Evolutionary conservation across 345 rosid genomes (phyloP), one percentile per base, ranked within the genome.

Genomic region (Eucalyptus marginata): DNA sequence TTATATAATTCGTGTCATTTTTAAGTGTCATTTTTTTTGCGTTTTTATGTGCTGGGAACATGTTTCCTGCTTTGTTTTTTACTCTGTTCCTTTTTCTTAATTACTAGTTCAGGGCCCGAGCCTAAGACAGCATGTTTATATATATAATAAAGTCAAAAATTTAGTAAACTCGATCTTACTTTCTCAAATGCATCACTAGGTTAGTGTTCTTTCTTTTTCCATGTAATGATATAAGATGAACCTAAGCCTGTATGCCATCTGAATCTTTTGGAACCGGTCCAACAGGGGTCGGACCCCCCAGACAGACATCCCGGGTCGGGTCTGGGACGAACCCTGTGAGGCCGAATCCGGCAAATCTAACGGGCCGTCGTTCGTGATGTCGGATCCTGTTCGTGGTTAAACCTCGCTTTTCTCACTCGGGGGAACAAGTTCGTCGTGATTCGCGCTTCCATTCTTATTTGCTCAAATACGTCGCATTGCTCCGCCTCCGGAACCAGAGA

Each of bases 401-500:
- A 52, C 24, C 24, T 18, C 4, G 56, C 10, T 52, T 18, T 52
- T 52, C 56, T 17, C 56, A 7, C 4, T 52, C 56, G 2, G 56
- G 56, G 24, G 56, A 52, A 52, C 56, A 51, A 17, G 3, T 17
- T 17, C 22, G 7, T 16, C 8, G 54, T 7, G 22, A 51, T 51
- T 51, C 9, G 4, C 22, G 56, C 56, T 52, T 52, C 56, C 56
- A 52, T 52, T 52, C 56, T 52, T 3, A 52, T 52, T 52, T 52
- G 56, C 24, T 52, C 4, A 52, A 52, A 7, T 7, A 52, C 24
- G 24, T 52, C 24, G 4, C 56, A 51, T 51, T 51, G 56, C 10
- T 52, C 58, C 0, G 25, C 58, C 5, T 0, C 1, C 0, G 1
- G 58, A 20, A 0, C 25, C 58, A 52, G 4, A 52, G 58, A 52